phyloP scores from a whole-genome alignment of 768 basidiomycete genomes.

The Naganishia vishniacii region DNA sequence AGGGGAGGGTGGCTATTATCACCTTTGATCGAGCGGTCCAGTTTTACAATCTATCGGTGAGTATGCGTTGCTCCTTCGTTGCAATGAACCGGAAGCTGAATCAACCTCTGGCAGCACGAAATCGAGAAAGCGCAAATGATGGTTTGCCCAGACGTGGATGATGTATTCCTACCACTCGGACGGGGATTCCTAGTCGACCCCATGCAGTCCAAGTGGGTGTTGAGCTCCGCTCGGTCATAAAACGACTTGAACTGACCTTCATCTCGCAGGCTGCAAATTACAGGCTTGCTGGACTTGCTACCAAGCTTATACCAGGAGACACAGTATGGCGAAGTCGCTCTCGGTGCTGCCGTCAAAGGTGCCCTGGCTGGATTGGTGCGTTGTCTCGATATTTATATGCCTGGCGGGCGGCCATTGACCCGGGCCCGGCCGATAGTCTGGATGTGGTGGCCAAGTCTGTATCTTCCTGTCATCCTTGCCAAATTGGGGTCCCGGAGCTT shows the following conservation, averaged over 20 bases:
- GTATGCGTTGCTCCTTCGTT: slow-evolving; percentile 23
- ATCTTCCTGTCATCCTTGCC: slow-evolving; percentile 68
- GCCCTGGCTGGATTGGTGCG: slow-evolving; percentile 67
- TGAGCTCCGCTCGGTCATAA: background rate
- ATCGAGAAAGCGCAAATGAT: slow-evolving; percentile 60
- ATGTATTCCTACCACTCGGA: slow-evolving; percentile 75
- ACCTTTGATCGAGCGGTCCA: slow-evolving; percentile 76
- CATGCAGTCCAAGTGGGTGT: slow-evolving; percentile 60
- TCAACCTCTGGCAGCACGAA: slow-evolving; percentile 45
- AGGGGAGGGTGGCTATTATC: slow-evolving; percentile 61
- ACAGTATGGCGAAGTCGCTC: slow-evolving; percentile 57
- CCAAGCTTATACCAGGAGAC: slow-evolving; percentile 60
- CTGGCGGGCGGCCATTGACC: slow-evolving; percentile 8
- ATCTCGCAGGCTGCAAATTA: slow-evolving; percentile 57
- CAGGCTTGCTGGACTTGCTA: slow-evolving; percentile 62
- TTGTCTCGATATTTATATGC: slow-evolving; percentile 3
- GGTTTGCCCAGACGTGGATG: slow-evolving; percentile 82
- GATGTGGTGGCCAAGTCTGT: slow-evolving; percentile 67
- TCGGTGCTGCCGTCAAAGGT: slow-evolving; percentile 71
- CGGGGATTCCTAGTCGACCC: slow-evolving; percentile 73
- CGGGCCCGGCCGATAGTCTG: slow-evolving; percentile 25
- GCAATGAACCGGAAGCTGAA: no score
- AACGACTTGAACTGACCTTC: background rate
- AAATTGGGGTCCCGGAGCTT: slow-evolving; percentile 65
- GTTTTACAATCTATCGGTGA: slow-evolving; percentile 77